A percentile compares a stretch with the other conserved stretches of the same genome.
These are phyloP conservation scores for Bryum argenteum DNA, from an alignment of 225 moss, liverwort and hornwort genomes.

Conservation along the genomic window DNA sequence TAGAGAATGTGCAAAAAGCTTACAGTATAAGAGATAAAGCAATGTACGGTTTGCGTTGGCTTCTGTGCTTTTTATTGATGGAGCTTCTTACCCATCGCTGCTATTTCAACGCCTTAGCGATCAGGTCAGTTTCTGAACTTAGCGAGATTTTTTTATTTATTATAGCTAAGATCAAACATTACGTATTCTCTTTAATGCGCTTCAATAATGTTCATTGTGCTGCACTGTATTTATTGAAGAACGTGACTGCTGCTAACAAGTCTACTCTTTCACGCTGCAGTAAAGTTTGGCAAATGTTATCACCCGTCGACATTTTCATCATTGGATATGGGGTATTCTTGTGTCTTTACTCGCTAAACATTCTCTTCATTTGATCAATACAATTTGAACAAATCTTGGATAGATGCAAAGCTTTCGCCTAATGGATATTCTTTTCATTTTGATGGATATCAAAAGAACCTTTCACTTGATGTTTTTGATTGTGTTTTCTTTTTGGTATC, in stretches of 20 bases:
- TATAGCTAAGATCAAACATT: not conserved
- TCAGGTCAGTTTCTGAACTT: conserved; percentile 58
- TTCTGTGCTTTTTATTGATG: conserved; percentile 83
- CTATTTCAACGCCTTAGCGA: conserved; percentile 88
- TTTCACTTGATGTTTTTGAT: conserved; percentile 6
- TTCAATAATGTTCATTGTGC: conserved; percentile 15
- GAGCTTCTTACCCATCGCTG: conserved; percentile 86
- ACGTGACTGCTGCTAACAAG: conserved; percentile 19
- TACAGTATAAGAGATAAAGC: conserved; percentile 54
- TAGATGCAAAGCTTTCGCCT: conserved; percentile 13
- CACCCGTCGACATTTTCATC: conserved; percentile 80
- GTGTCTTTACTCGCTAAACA: conserved; percentile 9
- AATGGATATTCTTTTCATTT: conserved; percentile 6
- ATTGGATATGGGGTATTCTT: conserved; percentile 90
- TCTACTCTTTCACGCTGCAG: conserved; percentile 49
- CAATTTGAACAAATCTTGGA: conserved; percentile 18
- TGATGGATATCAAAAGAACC: conserved; percentile 9
- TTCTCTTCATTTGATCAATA: conserved; percentile 18
- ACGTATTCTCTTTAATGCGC: not conserved
- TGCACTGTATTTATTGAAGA: not conserved
- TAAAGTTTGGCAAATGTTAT: conserved; percentile 90
- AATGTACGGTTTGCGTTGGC: conserved; percentile 79
- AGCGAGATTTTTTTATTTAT: not conserved
- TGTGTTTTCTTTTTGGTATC: conserved; percentile 17
- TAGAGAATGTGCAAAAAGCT: conserved; percentile 73